phyloP scores from a whole-genome alignment of 805 yeast genomes.

The Torulaspora gathmanii region DNA sequence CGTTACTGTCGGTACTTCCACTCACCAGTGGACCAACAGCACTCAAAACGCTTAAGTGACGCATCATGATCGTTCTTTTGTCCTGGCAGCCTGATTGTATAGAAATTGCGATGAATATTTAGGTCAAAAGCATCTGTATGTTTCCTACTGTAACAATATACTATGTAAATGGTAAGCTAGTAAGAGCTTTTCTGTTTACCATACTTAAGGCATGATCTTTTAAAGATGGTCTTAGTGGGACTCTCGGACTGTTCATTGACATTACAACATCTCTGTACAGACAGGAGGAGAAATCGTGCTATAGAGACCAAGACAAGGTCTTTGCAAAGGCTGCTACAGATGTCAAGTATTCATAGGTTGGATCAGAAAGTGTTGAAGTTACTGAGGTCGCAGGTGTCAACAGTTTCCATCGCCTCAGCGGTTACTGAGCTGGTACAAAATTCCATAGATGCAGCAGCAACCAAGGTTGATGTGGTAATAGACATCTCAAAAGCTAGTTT shows the following conservation, averaged over 20 bases:
- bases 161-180: neutral
- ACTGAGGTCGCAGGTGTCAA: conserved; percentile 35
- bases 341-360: conserved; percentile 20
- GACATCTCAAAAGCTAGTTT: conserved; percentile 37
- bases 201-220: neutral
- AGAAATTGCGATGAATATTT: neutral
- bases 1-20: conserved; percentile 11
- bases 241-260: neutral
- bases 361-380: conserved; percentile 13
- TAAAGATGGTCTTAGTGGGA: neutral
- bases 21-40: conserved; percentile 6
- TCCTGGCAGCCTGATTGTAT: neutral
- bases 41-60: conserved; percentile 4
- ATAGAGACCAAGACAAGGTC: too few relatives aligned
- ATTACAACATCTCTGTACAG: neutral
- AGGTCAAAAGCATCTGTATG: neutral
- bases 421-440: conserved; percentile 51
- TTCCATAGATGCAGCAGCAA: conserved; percentile 51
- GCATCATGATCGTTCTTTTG: neutral
- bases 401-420: conserved; percentile 40
- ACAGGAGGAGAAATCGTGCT: neutral
- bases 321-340: neutral
- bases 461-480: conserved; percentile 35
- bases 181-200: neutral
- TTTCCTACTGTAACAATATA: conserved; percentile 2